Evolutionary conservation across 495 filamentous ascomycete genomes (phyloP), one percentile per base, ranked within the genome.

Genomic region (Diplogelasinospora grovesii): DNA sequence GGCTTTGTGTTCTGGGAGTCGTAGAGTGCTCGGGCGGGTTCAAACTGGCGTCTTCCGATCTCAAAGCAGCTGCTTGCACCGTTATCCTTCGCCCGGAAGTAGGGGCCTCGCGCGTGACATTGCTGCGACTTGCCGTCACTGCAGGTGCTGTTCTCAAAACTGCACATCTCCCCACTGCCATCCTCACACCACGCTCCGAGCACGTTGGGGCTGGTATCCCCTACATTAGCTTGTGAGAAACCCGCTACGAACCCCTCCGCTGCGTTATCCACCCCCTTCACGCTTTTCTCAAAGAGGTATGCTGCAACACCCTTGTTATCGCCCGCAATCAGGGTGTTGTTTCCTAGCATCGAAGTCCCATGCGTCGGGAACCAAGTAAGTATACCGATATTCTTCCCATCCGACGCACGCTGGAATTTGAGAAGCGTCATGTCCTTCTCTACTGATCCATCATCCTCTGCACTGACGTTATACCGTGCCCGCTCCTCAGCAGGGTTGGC

Each of bases 291-390:
- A 42, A 96, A 85, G 5, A 92, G 63, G 48, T 81, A 79, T 1
- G 90, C 89, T 14, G 90, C 92, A 4, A 95, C 88, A 10, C 90
- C 90, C 63, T 98, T 98, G 60, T 98, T 98, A 57, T 98, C 90
- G 8, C 88, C 92, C 3, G 88, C 81, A 30, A 95, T 78, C 9
- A 96, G 65, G 5, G 87, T 95, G 56, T 98, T 96, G 60, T 98
- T 96, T 41, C 85, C 83, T 31, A 89, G 78, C 69, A 96, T 74
- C 5, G 85, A 90, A 0, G 90, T 98, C 9, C 92, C 92, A 54
- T 98, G 90, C 8, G 88, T 86, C 7, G 90, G 82, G 56, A 95
- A 96, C 85, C 89, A 98, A 10, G 86, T 94, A 34, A 98, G 54
- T 3, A 92, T 70, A 23, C 84, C 90, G 35, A 81, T 77, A 39